phyloP scores from a whole-genome alignment of 1,284 basidiomycete species.

The Fomes fomentarius region DNA sequence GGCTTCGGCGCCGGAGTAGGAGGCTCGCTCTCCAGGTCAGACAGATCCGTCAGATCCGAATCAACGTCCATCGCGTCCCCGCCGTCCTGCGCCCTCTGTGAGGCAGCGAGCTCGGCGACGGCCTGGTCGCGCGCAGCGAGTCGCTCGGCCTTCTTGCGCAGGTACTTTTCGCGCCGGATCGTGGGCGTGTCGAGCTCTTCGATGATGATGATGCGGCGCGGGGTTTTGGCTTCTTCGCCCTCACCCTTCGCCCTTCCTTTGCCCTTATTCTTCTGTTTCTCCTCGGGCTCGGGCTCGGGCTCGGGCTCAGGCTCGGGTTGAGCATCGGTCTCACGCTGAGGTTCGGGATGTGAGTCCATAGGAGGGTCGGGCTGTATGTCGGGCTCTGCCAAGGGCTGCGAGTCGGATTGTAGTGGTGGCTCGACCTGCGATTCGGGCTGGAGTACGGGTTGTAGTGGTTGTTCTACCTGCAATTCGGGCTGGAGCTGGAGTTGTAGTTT shows the following conservation, averaged over 20 bases:
- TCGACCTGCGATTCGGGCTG: background rate
- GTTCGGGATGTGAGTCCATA: background rate
- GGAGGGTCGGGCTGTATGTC: no score
- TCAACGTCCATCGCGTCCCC: constrained; percentile 9
- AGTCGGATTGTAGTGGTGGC: background rate
- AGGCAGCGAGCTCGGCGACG: constrained; percentile 12
- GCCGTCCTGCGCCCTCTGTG: background rate
- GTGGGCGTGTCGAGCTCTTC: constrained; percentile 73
- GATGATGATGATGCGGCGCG: constrained; percentile 47
- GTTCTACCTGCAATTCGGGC: background rate
- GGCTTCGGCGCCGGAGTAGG: background rate
- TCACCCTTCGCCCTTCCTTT: no score
- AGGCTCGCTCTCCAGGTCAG: constrained; percentile 8
- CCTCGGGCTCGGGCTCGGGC: background rate
- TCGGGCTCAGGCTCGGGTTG: background rate
- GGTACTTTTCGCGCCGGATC: constrained; percentile 58
- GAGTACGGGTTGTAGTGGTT: background rate
- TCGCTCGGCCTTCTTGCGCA: constrained; percentile 49
- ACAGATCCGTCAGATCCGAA: constrained; percentile 19
- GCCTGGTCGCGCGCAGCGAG: constrained; percentile 13
- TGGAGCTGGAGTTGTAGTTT: background rate
- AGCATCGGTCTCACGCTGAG: background rate
- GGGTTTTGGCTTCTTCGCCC: no score
- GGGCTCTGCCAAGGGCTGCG: background rate
- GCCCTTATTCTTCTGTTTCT: constrained; percentile 16